Percentiles rank a stretch among this genome's conserved stretches.
Conservation (phyloP, 139 green algal species). For the Chlamydomonas incerta region DNA sequence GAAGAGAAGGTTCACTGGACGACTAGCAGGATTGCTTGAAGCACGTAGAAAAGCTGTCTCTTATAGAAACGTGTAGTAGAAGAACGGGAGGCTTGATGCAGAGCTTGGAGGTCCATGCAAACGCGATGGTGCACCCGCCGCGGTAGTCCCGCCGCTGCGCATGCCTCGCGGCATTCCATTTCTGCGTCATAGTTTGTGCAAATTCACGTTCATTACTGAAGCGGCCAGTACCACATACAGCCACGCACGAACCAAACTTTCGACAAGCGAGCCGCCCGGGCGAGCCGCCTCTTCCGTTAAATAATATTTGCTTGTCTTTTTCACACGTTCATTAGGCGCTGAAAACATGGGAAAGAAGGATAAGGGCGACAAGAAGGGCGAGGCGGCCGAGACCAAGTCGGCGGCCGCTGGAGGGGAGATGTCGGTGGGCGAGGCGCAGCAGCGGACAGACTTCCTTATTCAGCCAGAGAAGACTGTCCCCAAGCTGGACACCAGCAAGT, state of each 20-base stretch:
- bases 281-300: not conserved
- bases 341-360: slow-evolving; percentile 33
- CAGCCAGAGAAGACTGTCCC: slow-evolving; percentile 58
- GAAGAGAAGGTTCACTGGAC: no score
- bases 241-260: no score
- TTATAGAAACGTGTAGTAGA: no score
- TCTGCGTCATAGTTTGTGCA: not conserved
- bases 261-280: no score
- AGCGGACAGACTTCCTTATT: slow-evolving; percentile 62
- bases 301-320: no score
- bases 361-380: slow-evolving; percentile 45
- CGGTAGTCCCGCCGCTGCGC: no score
- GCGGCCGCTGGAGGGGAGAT: slow-evolving; percentile 20
- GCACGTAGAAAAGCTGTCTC: no score
- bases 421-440: slow-evolving; percentile 40
- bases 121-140: no score
- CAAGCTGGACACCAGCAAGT: slow-evolving; percentile 94
- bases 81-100: no score
- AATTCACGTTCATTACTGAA: not conserved
- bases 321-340: not conserved
- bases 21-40: no score
- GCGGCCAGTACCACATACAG: not conserved
- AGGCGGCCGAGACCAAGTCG: slow-evolving; percentile 11
- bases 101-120: no score
- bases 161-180: no score